These are phyloP conservation scores for Pythium biforme DNA, from an alignment of 352 stramenopile species.

Conservation along the genomic window DNA sequence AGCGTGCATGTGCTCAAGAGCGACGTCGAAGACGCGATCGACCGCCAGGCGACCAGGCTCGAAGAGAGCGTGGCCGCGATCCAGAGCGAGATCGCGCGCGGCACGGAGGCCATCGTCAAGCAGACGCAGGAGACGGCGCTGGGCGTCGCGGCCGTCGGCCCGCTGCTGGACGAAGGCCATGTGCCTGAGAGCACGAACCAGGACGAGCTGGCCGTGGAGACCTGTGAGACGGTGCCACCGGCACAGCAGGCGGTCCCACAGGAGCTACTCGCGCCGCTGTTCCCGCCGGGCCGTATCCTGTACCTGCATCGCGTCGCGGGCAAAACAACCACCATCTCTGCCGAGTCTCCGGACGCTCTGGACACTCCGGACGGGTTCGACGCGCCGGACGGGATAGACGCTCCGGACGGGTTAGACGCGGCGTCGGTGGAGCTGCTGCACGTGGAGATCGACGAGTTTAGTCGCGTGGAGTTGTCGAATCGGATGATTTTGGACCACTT, in stretches of 20 bases:
- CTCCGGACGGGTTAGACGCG: neutral
- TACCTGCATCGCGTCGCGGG: constrained; percentile 33
- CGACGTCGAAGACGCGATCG: constrained; percentile 36
- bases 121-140: constrained; percentile 6
- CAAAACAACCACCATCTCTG: neutral
- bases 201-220: no score
- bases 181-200: neutral
- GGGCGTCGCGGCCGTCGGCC: neutral
- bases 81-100: constrained; percentile 28
- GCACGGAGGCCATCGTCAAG: constrained; percentile 25
- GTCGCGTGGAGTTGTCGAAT: constrained; percentile 74
- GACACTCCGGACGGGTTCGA: neutral
- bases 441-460: constrained; percentile 66
- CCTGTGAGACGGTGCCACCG: neutral
- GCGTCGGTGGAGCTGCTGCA: constrained; percentile 55
- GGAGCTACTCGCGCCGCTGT: constrained; percentile 54
- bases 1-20: constrained; percentile 60
- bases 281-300: constrained; percentile 68
- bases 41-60: constrained; percentile 36
- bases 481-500: constrained; percentile 84
- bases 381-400: no score
- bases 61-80: constrained; percentile 49
- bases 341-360: neutral
- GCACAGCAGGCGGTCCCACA: neutral
- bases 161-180: neutral